A percentile compares a stretch with the other conserved stretches of the same genome.
Evolutionary conservation across 2,329 filamentous ascomycete species (phyloP).

Genomic region (Cercospora berteroae): DNA sequence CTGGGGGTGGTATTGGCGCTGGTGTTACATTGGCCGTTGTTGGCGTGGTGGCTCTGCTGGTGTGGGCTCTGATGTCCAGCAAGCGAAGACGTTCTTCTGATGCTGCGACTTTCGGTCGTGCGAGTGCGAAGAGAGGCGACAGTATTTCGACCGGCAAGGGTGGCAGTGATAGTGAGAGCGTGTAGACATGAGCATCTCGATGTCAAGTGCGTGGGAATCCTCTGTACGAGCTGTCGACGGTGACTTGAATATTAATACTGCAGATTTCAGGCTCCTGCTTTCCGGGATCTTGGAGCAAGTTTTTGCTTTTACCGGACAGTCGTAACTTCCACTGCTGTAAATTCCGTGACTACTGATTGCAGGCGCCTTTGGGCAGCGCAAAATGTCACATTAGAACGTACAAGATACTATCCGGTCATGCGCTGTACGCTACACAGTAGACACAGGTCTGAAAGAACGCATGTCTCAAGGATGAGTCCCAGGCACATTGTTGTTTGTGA

Average conservation of each 20-base stretch:
- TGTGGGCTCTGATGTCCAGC: conserved; percentile 1
- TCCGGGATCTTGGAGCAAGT: too few relatives aligned
- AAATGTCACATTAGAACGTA: too few relatives aligned
- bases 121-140: not conserved
- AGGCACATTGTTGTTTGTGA: too few relatives aligned
- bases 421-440: too few relatives aligned
- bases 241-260: not conserved
- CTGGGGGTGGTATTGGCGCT: conserved; percentile 14
- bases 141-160: not conserved
- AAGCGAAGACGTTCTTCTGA: not conserved
- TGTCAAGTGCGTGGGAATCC: too few relatives aligned
- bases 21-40: conserved; percentile 13
- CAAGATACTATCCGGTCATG: too few relatives aligned
- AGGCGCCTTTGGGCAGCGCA: too few relatives aligned
- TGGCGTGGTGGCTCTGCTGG: not conserved
- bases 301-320: too few relatives aligned
- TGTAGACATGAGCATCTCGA: not conserved
- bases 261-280: not conserved
- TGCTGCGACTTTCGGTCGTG: not conserved
- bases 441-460: too few relatives aligned
- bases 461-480: too few relatives aligned
- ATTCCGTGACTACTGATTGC: too few relatives aligned
- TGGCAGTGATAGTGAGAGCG: conserved; percentile 7
- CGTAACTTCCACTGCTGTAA: too few relatives aligned
- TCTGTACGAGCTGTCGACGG: not conserved